Conservation (phyloP, 768 basidiomycete genomes). For the Mycena latifolia region DNA sequence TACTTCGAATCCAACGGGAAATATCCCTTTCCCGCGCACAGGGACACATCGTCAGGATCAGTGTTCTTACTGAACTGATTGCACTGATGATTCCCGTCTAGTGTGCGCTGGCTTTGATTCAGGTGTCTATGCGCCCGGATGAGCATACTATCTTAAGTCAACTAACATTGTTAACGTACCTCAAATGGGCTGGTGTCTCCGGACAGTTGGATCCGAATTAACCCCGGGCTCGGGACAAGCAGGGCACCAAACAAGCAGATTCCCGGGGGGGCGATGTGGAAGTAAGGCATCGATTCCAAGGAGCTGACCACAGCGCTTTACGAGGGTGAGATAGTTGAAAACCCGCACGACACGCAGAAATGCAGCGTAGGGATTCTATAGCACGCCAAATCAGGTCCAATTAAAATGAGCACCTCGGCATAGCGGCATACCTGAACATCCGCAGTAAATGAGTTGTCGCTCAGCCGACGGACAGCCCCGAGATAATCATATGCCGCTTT, state of each 20-base stretch:
- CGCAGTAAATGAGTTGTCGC: constrained; percentile 38
- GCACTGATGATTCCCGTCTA: constrained; percentile 40
- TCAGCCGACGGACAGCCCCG: constrained; percentile 38
- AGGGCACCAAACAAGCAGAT: constrained; percentile 38
- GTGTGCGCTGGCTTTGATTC: constrained; percentile 28
- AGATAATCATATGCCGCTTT: constrained; percentile 42
- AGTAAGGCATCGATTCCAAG: constrained; percentile 40
- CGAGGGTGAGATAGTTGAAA: constrained; percentile 33
- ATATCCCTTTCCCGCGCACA: constrained; percentile 29
- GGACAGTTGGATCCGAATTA: constrained; percentile 34
- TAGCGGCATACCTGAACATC: constrained; percentile 32
- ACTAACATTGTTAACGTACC: constrained; percentile 9
- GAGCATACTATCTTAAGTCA: neutral
- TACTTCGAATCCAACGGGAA: constrained; percentile 34
- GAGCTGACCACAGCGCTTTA: constrained; percentile 37
- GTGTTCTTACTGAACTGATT: constrained; percentile 37
- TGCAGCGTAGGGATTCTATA: constrained; percentile 37
- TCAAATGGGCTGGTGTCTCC: constrained; percentile 28
- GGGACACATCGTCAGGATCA: constrained; percentile 30
- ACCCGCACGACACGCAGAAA: constrained; percentile 40
- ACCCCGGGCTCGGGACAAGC: constrained; percentile 39
- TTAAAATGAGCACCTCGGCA: neutral
- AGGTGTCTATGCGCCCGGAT: constrained; percentile 28
- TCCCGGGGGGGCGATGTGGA: constrained; percentile 30
- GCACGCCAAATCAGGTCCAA: neutral